Base-by-base conservation (phyloP, 495 filamentous ascomycete species). In the Aspergillus sclerotioniger region DNA sequence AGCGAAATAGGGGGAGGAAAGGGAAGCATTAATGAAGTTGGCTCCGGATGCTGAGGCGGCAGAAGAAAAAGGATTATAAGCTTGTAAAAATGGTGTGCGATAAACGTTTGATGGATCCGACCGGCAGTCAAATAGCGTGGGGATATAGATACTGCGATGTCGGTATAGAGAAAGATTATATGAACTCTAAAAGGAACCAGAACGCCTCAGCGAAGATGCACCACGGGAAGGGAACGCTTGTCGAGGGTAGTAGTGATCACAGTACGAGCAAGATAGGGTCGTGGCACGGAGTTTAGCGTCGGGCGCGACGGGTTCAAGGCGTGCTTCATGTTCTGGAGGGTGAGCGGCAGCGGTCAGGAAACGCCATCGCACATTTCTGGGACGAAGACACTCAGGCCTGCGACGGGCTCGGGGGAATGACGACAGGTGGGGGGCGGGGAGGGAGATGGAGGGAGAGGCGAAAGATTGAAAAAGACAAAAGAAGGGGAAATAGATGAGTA, bases 271-370 rank as follows among this genome's bases (percentile, higher is more conserved):
- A 28, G 51, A 8, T 46, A 58, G 52, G 9, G 46, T 56, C 19
- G 61, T 58, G 21, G 59, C 59, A 64, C 53, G 57, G 43, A 31
- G 37, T 63, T 54, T 64, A 64, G 64, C 59, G 66, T 64, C 63
- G 59, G 59, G 63, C 66, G 63, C 63, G 59, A 63, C 60, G 61
- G 53, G 43, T 52, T 56, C 15, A 51, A 57, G 57, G 35, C 57
- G 37, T 58, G 62, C 58, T 66, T 69, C 62, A 69, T 62, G 61
- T 61, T 61, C 61, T 62, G 35, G 62, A 51, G 60, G 52, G 37
- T n/a, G 57, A 65, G 56, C 60, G 60, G 56, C 43, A 58, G 53
- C 57, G 53, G 56, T 67, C 62, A 65, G 48, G 54, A 60, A 63
- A 49, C 62, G 62, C 58, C 64, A 69, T 69, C 59, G 62, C 62